phyloP scores from a whole-genome alignment of 2,329 filamentous ascomycete genomes.

The Phialophora chinensis region DNA sequence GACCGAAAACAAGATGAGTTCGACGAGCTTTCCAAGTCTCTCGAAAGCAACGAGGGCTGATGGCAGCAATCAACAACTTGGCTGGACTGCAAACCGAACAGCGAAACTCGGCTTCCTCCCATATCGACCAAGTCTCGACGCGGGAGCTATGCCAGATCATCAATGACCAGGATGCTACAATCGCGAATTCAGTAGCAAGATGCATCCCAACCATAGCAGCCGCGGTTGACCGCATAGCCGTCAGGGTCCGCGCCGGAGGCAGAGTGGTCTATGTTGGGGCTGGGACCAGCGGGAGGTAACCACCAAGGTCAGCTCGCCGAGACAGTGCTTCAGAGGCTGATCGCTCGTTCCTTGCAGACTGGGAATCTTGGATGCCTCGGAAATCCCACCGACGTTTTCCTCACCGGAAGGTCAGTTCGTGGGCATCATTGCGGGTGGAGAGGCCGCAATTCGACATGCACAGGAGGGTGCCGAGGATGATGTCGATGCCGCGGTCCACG shows the following conservation, averaged over 20 bases:
- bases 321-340: constrained; percentile 16
- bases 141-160: constrained; percentile 49
- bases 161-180: constrained; percentile 47
- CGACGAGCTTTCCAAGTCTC: neutral
- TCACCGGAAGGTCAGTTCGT: constrained; percentile 50
- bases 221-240: constrained; percentile 45
- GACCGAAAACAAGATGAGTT: neutral
- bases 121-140: constrained; percentile 49
- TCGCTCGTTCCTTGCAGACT: constrained; percentile 40
- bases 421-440: constrained; percentile 52
- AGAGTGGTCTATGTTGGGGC: constrained; percentile 51
- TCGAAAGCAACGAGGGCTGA: neutral
- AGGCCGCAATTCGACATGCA: constrained; percentile 49
- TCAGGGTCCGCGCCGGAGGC: constrained; percentile 45
- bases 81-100: constrained; percentile 48
- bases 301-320: neutral
- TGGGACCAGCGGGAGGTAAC: constrained; percentile 52
- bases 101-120: constrained; percentile 44
- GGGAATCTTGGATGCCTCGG: constrained; percentile 51
- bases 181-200: constrained; percentile 43
- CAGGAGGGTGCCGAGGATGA: constrained; percentile 53
- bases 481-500: constrained; percentile 41
- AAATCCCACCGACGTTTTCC: constrained; percentile 52
- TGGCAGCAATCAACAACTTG: constrained; percentile 38
- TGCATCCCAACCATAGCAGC: constrained; percentile 46